phyloP scores from a whole-genome alignment of 31 red algal species.

The Endocladia muricata region DNA sequence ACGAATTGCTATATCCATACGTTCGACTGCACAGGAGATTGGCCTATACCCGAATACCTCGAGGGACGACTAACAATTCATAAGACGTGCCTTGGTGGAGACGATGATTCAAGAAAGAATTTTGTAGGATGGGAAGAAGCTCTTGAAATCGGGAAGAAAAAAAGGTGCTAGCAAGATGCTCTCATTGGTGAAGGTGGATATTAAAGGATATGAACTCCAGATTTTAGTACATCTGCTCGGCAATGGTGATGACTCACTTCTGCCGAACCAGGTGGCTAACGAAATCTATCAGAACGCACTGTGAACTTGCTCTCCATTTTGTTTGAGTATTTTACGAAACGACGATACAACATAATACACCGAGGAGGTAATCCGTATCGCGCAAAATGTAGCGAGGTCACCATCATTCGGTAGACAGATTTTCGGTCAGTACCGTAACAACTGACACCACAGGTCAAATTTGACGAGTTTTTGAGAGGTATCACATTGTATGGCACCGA shows the following conservation, averaged over 20 bases:
- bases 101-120: slow-evolving; percentile 1
- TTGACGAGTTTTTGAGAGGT: too few species aligned
- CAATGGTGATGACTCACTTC: not conserved
- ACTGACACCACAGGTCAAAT: too few species aligned
- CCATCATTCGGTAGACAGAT: not conserved
- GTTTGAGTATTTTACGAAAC: not conserved
- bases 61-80: slow-evolving; percentile 12
- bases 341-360: not conserved
- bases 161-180: not conserved
- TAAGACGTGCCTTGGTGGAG: not conserved
- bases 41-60: slow-evolving; percentile 1
- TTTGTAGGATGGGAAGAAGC: not conserved
- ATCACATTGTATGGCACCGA: too few species aligned
- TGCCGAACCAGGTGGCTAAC: slow-evolving; percentile 24
- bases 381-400: not conserved
- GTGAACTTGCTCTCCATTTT: not conserved
- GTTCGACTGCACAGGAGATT: slow-evolving; percentile 34
- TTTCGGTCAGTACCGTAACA: too few species aligned
- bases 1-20: slow-evolving; percentile 4
- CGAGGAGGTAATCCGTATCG: slow-evolving; percentile 10
- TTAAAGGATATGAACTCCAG: slow-evolving; percentile 13
- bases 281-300: slow-evolving; percentile 29
- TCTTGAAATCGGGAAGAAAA: not conserved
- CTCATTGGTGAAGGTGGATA: slow-evolving; percentile 23
- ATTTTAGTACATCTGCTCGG: not conserved